Conservation (phyloP, 441 rosid genomes). For the Gossypium laxum region DNA sequence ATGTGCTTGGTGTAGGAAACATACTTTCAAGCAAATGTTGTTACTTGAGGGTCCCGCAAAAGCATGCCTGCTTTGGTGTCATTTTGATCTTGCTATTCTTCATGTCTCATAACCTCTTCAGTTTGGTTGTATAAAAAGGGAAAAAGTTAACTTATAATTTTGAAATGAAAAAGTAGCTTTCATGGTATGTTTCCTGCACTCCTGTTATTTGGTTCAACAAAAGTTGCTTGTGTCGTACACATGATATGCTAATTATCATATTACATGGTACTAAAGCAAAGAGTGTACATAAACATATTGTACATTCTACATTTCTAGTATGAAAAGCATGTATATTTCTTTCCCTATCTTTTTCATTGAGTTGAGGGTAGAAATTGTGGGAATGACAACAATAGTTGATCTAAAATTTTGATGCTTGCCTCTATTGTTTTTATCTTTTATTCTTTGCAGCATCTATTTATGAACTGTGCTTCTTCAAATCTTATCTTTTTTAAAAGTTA, state of each 20-base stretch:
- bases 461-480: background rate
- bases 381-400: background rate
- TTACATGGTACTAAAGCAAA: background rate
- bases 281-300: background rate
- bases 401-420: background rate
- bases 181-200: background rate
- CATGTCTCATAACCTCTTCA: background rate
- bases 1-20: background rate
- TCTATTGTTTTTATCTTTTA: background rate
- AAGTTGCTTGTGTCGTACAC: background rate
- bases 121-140: background rate
- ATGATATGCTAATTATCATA: background rate
- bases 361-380: background rate
- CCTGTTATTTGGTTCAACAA: background rate
- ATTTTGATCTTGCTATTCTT: background rate
- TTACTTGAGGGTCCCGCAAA: background rate
- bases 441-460: constrained; percentile 4
- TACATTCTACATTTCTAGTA: background rate
- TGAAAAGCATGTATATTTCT: background rate
- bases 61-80: background rate
- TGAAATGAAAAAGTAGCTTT: background rate
- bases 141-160: background rate
- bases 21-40: background rate
- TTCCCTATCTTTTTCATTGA: background rate
- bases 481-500: constrained; percentile 2